These are phyloP conservation scores for Colletotrichum viniferum DNA, from an alignment of 2,329 filamentous ascomycete genomes.

Conservation along the genomic window DNA sequence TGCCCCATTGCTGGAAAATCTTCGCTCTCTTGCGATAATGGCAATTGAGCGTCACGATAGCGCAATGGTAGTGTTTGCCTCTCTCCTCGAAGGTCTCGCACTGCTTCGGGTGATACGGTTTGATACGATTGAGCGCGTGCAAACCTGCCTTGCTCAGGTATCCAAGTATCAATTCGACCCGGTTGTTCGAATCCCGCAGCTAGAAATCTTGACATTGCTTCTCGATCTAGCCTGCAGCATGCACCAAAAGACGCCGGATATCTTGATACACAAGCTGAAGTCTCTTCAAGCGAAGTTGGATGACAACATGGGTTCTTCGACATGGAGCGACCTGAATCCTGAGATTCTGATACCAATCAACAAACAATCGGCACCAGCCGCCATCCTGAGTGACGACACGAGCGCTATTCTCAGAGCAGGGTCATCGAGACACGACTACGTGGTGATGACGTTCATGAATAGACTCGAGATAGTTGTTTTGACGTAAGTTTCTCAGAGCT, in stretches of 20 bases:
- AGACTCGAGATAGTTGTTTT: constrained; percentile 62
- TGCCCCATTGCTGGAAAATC: constrained; percentile 67
- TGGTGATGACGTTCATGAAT: constrained; percentile 65
- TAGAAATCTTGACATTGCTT: constrained; percentile 68
- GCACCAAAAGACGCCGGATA: constrained; percentile 63
- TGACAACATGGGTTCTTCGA: constrained; percentile 46
- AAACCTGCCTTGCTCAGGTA: constrained; percentile 75
- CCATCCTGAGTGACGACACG: constrained; percentile 63
- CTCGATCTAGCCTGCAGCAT: constrained; percentile 75
- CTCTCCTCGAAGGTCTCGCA: constrained; percentile 71
- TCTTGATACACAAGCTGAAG: constrained; percentile 63
- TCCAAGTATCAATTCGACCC: constrained; percentile 73
- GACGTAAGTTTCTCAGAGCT: constrained; percentile 47
- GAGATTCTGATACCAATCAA: constrained; percentile 62
- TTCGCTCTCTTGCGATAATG: constrained; percentile 65
- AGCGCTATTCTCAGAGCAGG: constrained; percentile 56
- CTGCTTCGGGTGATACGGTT: constrained; percentile 68
- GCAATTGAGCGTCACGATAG: constrained; percentile 66
- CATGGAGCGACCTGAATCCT: constrained; percentile 51
- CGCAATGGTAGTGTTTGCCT: constrained; percentile 68
- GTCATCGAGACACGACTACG: constrained; percentile 52
- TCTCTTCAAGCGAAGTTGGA: constrained; percentile 68
- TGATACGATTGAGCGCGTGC: constrained; percentile 72
- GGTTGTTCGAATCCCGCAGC: constrained; percentile 67
- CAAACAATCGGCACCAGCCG: constrained; percentile 49